Evolutionary conservation across 306 rosid species (phyloP), one percentile per base, ranked within the genome.

Genomic region (Fragaria ananassa): DNA sequence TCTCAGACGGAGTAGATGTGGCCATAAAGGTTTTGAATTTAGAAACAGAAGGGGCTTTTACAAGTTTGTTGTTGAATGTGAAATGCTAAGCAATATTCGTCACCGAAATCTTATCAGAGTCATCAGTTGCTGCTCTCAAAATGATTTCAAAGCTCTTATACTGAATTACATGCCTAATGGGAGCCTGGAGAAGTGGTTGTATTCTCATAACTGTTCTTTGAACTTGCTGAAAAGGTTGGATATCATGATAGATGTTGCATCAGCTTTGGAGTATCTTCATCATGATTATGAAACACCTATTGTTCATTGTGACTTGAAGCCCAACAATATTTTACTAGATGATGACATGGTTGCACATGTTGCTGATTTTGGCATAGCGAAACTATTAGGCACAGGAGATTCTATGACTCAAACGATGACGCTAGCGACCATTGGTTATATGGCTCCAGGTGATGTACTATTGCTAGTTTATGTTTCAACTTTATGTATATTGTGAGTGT

Each of bases 241-340:
- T 31, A 31, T 31, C 34, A 31, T 31, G 34, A 57, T 2, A 31
- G 34, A 31, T 31, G 34, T 31, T 31, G 34, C 34, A 31, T 31
- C 34, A 31, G 34, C 34, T 31, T 31, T 31, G 34, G 34, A 31
- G 34, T 31, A 31, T 31, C 34, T 31, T 31, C 34, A 31, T 31
- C 34, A 31, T 31, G 34, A 31, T 31, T 31, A 31, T 31, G 34
- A 31, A 31, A 31, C 34, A 31, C 34, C 34, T 31, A 31, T 87
- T n/a, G 79, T 87, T 12, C 86, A 87, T 7, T 84, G 88, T 37
- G 89, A 86, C 44, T 2, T 86, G 66, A 86, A 86, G 79, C 89
- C 89, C 1, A 75, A 74, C 46, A 83, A 86, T 68, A 64, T 86
- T n/a, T 37, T 83, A 44, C 50, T 86, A 18, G 89, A 86, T 74